Evolutionary conservation across 129 eudicot genomes (phyloP).

Genomic region (Lactuca saligna): DNA sequence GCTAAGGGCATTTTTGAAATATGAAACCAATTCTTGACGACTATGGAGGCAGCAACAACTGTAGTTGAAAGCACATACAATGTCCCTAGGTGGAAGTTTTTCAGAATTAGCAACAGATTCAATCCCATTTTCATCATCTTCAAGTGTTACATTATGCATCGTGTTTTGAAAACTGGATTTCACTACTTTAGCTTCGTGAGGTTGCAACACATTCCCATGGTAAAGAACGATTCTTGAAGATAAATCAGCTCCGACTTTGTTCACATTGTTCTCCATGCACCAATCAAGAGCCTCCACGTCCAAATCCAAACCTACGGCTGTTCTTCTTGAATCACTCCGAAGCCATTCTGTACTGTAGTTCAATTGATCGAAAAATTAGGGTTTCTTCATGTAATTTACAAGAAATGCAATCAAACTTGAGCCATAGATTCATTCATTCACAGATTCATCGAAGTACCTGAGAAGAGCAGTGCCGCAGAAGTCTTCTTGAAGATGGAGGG

Average conservation of each 20-base stretch:
- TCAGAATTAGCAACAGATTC: constrained; percentile 25
- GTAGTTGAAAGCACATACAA: constrained; percentile 91
- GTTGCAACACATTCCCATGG: constrained; percentile 96
- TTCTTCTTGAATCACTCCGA: constrained; percentile 70
- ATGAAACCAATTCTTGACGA: constrained; percentile 76
- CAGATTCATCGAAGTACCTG: constrained; percentile 40
- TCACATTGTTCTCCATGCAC: constrained; percentile 84
- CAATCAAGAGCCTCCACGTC: constrained; percentile 87
- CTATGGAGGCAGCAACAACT: constrained; percentile 96
- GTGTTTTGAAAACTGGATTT: constrained; percentile 41
- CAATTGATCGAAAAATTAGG: constrained; percentile 10
- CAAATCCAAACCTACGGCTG: constrained; percentile 87
- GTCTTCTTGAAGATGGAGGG: constrained; percentile 97
- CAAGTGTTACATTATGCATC: constrained; percentile 42
- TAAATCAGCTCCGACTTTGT: constrained; percentile 69
- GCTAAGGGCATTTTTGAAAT: constrained; percentile 70
- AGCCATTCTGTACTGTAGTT: constrained; percentile 90
- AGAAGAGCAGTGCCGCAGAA: constrained; percentile 98
- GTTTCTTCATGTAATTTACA: not conserved
- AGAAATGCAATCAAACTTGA: not conserved
- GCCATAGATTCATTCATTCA: not conserved
- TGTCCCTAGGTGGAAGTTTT: constrained; percentile 71
- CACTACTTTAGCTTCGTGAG: constrained; percentile 61
- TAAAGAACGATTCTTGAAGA: constrained; percentile 71
- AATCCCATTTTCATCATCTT: constrained; percentile 41